Percentiles rank a stretch among this genome's conserved stretches.
Evolutionary conservation across 192 early-diverging fungal species (phyloP).

Genomic region (Rhizophagus clarus): DNA sequence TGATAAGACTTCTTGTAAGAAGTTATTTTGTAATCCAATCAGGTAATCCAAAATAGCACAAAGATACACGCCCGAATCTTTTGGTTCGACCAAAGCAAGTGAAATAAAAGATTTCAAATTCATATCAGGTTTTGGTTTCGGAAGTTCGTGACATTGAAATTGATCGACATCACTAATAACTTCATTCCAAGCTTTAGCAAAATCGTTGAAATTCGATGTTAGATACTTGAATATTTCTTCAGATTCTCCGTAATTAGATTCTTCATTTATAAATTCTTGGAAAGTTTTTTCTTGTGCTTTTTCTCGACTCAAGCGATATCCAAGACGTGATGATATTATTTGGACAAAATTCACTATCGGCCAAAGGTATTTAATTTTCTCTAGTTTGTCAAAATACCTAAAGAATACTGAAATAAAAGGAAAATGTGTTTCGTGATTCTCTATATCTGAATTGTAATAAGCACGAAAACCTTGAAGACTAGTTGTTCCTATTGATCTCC

Average conservation of each 20-base stretch:
- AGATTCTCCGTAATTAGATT: not conserved
- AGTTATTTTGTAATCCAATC: constrained; percentile 29
- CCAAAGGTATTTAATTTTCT: not conserved
- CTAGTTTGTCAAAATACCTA: constrained; percentile 8
- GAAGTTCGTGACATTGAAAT: constrained; percentile 24
- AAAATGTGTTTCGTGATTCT: not conserved
- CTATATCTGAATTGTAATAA: constrained; percentile 1
- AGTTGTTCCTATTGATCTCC: constrained; percentile 14
- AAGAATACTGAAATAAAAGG: constrained; percentile 29
- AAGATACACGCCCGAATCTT: constrained; percentile 13
- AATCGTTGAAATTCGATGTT: not conserved
- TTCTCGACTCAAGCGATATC: constrained; percentile 23
- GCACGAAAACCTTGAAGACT: constrained; percentile 12
- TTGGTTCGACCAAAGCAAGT: constrained; percentile 25
- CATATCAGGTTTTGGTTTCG: not conserved
- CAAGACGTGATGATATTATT: constrained; percentile 25
- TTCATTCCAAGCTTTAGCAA: constrained; percentile 29
- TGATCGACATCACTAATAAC: not conserved
- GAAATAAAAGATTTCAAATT: not conserved
- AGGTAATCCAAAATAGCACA: constrained; percentile 23
- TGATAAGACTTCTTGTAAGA: constrained; percentile 14
- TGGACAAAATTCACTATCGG: constrained; percentile 30
- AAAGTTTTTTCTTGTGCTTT: constrained; percentile 26
- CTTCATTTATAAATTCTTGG: constrained; percentile 26
- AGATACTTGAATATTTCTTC: constrained; percentile 2